Conservation (phyloP, 257 asterid species). For the Capsicum pubescens region DNA sequence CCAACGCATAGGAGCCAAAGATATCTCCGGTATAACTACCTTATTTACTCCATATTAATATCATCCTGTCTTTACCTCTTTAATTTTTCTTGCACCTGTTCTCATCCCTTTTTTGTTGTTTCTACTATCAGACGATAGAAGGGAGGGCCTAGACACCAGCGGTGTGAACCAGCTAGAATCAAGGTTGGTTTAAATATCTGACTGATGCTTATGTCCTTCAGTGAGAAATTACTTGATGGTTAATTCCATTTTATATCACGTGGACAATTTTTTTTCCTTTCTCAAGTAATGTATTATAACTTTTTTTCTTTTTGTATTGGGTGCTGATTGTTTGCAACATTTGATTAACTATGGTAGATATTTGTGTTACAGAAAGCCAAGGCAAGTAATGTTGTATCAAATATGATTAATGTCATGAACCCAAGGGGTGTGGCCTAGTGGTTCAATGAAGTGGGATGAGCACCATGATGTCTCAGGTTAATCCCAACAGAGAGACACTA, state of each 20-base stretch:
- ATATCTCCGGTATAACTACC: constrained; percentile 40
- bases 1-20: constrained; percentile 59
- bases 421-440: no score
- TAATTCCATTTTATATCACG: no score
- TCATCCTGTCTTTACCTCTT: neutral
- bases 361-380: neutral
- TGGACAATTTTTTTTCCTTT: neutral
- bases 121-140: constrained; percentile 46
- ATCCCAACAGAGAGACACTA: no score
- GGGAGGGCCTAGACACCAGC: constrained; percentile 36
- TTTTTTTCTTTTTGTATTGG: neutral
- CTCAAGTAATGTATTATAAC: neutral
- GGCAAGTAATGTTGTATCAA: neutral
- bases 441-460: no score
- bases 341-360: neutral
- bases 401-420: no score
- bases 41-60: neutral
- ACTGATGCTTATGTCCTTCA: neutral
- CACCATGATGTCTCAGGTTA: no score
- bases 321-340: neutral
- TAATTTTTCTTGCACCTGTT: neutral
- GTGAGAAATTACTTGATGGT: neutral
- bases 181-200: constrained; percentile 49
- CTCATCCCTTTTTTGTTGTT: constrained; percentile 8
- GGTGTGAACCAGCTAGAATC: constrained; percentile 42